These are phyloP conservation scores for Metschnikowia proteae DNA, from an alignment of 805 yeast species.

Conservation along the genomic window DNA sequence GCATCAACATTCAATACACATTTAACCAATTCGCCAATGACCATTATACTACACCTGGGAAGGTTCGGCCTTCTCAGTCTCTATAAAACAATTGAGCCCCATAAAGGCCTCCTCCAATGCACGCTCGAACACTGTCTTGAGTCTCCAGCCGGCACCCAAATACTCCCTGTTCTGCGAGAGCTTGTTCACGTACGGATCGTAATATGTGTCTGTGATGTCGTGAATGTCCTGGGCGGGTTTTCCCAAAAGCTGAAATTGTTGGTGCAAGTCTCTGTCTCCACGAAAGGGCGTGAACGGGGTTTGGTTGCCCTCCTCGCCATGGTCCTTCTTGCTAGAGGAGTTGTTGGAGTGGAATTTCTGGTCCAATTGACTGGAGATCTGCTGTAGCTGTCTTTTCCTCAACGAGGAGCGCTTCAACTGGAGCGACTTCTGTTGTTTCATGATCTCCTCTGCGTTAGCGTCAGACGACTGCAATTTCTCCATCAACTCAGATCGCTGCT, in stretches of 20 bases:
- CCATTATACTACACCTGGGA: neutral
- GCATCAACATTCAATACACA: too few relatives aligned
- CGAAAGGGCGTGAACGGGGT: conserved; percentile 90
- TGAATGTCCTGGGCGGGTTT: conserved; percentile 24
- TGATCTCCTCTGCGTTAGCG: conserved; percentile 37
- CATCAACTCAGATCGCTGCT: conserved; percentile 40
- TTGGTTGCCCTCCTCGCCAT: conserved; percentile 17
- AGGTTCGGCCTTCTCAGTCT: conserved; percentile 29
- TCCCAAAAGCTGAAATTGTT: conserved; percentile 46
- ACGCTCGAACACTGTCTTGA: conserved; percentile 65
- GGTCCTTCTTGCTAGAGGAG: conserved; percentile 25
- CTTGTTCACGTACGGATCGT: conserved; percentile 46
- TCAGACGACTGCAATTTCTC: conserved; percentile 34
- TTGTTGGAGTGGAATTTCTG: conserved; percentile 32
- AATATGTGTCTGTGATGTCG: conserved; percentile 41
- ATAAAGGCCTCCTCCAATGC: conserved; percentile 84
- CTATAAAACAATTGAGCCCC: conserved; percentile 82
- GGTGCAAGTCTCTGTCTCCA: conserved; percentile 70
- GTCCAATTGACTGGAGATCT: conserved; percentile 55
- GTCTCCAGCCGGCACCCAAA: conserved; percentile 81
- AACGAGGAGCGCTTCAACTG: conserved; percentile 60
- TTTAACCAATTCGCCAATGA: neutral
- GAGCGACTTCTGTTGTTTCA: conserved; percentile 34
- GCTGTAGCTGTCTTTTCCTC: conserved; percentile 56
- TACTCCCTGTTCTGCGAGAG: conserved; percentile 59